Conservation (phyloP, 352 stramenopile genomes). For the Pythium sukuiense region DNA sequence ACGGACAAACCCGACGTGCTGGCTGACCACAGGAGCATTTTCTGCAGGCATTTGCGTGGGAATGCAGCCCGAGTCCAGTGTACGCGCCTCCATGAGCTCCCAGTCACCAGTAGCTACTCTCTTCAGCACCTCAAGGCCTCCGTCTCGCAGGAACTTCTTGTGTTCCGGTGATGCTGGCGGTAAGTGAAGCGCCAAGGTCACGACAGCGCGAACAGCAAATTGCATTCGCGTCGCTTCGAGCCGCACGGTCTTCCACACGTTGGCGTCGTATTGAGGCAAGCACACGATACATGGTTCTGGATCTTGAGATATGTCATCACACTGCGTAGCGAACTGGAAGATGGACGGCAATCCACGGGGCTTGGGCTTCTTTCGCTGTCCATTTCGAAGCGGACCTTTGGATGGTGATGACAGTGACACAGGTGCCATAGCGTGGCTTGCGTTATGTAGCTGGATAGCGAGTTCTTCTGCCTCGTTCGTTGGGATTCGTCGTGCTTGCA, state of each 20-base stretch:
- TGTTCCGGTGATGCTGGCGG: slow-evolving; percentile 35
- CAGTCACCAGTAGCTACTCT: neutral
- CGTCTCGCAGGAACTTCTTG: slow-evolving; percentile 28
- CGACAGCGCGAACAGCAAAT: slow-evolving; percentile 37
- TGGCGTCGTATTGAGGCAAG: neutral
- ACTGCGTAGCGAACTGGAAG: slow-evolving; percentile 19
- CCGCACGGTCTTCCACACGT: slow-evolving; percentile 20
- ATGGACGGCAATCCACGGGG: slow-evolving; percentile 25
- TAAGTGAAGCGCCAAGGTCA: slow-evolving; percentile 36
- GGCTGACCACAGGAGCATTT: neutral
- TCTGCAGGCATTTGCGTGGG: neutral
- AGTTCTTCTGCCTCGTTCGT: slow-evolving; percentile 51
- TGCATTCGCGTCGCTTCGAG: slow-evolving; percentile 29
- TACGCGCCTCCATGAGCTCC: neutral
- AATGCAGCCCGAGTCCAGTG: too few species aligned
- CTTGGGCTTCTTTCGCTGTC: neutral
- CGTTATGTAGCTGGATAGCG: slow-evolving; percentile 2
- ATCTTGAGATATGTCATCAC: neutral
- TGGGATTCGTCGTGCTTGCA: slow-evolving; percentile 37
- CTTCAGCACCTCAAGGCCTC: neutral
- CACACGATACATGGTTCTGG: slow-evolving; percentile 8
- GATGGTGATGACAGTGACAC: neutral
- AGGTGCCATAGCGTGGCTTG: too few species aligned
- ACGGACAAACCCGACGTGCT: neutral
- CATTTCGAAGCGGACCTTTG: neutral